A percentile compares a stretch with the other conserved stretches of the same genome.
phyloP scores from a whole-genome alignment of 805 yeast species.

The Nakazawaea holstii region DNA sequence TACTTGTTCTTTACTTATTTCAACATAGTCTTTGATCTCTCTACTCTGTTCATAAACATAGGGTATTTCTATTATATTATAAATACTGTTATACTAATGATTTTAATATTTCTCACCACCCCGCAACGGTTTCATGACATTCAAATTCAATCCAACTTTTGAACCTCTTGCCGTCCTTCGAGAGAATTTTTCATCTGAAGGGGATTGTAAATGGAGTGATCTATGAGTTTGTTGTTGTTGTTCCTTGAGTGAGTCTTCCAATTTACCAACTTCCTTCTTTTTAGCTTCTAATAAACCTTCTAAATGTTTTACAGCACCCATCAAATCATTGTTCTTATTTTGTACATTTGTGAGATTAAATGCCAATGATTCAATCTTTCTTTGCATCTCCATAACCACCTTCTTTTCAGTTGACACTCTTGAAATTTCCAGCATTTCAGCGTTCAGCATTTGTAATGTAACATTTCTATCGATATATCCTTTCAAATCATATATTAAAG shows the following conservation, averaged over 20 bases:
- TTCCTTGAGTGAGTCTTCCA: slow-evolving; percentile 15
- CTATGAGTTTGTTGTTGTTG: slow-evolving; percentile 1
- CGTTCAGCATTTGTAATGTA: slow-evolving; percentile 35
- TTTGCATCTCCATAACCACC: background rate
- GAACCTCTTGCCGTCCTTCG: slow-evolving; percentile 1
- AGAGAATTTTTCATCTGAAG: background rate
- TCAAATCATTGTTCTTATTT: slow-evolving; percentile 17
- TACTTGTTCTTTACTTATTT: too few relatives aligned
- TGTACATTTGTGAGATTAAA: background rate
- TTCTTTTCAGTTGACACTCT: background rate
- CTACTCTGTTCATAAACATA: background rate
- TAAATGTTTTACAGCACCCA: slow-evolving; percentile 14
- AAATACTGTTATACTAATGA: too few relatives aligned
- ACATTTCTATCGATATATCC: slow-evolving; percentile 22
- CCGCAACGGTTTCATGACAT: slow-evolving; percentile 58
- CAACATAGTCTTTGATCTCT: background rate
- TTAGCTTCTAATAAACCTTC: slow-evolving; percentile 7
- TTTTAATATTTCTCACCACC: slow-evolving; percentile 34
- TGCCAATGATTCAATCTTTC: background rate
- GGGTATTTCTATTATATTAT: too few relatives aligned
- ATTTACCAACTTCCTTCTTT: slow-evolving; percentile 10
- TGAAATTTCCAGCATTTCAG: background rate
- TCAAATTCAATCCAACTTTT: slow-evolving; percentile 45
- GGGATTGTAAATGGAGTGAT: background rate
- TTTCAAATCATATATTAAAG: slow-evolving; percentile 19